A percentile compares a stretch with the other conserved stretches of the same genome.
These are phyloP conservation scores for Colletotrichum sp. DNA, from an alignment of 2,329 filamentous ascomycete species.

Conservation along the genomic window DNA sequence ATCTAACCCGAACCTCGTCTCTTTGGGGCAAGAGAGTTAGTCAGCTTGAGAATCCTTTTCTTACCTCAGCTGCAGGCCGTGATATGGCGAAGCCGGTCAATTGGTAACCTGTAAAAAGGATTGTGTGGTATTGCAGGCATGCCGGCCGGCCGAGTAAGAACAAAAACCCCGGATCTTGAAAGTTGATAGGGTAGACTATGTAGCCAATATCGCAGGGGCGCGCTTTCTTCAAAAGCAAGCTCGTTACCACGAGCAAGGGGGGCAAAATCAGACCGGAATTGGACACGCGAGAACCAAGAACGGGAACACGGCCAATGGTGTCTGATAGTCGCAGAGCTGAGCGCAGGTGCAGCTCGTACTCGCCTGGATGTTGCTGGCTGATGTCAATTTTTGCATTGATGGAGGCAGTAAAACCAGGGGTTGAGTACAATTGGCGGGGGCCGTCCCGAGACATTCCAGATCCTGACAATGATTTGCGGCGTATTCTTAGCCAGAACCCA, in stretches of 20 bases:
- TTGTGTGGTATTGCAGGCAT: background rate
- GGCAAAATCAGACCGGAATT: background rate
- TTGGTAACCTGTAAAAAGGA: background rate
- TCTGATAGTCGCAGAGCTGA: background rate
- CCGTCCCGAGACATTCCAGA: conserved; percentile 3
- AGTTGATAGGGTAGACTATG: background rate
- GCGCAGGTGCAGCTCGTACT: background rate
- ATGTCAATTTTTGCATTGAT: background rate
- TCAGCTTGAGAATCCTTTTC: background rate
- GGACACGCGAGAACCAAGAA: background rate
- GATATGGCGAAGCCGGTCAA: background rate
- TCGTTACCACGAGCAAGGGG: background rate
- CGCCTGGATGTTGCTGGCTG: background rate
- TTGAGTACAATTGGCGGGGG: background rate
- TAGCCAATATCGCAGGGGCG: background rate
- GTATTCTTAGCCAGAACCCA: background rate
- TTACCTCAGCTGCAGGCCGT: background rate
- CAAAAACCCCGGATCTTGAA: background rate
- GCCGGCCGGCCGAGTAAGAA: background rate
- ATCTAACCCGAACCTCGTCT: background rate
- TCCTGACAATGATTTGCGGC: background rate
- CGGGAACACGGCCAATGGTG: background rate
- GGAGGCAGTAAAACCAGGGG: background rate
- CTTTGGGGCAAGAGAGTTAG: background rate
- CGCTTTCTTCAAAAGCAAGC: background rate